Base-by-base conservation (phyloP, 176 grass and related monocot genomes). In the Rhynchospora breviuscula region DNA sequence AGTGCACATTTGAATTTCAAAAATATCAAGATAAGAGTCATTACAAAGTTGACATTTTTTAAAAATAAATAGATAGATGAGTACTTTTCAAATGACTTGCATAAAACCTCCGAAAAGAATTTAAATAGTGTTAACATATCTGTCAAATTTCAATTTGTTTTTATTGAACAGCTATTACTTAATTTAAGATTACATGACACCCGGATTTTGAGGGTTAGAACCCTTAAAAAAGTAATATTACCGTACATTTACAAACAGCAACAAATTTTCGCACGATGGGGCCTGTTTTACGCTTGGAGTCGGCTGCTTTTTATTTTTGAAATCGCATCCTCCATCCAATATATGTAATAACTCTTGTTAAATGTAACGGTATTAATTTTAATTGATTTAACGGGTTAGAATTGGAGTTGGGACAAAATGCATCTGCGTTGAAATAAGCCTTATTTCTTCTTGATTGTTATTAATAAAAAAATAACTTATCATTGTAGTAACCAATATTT, bases 1-100 rank as follows among this genome's bases (percentile, higher is more conserved):
- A 54, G 22, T 76, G 48, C 21, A 2, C 49, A 56, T 77, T 77
- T 54, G 73, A 77, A 15, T 77, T 77, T 56, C 49, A 77, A 77
- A 76, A 46, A 26, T 76, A 53, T 76, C 72, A 74, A 13, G n/a
- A 45, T 48, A 19, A 72, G 1, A 8, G 6, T 1, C 10, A 17
- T 35, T 67, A 35, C 5, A 31, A 67, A 67, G 1, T 76, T 76
- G 47, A 76, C 21, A 53, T 76, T 29, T 51, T 51, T 23, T 21
- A 22, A 9, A 18, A 18, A 29, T 21, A 46, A 71, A 53, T 52
- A 26, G 25, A 25, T 76, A 26, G 22, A 76, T 8, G 22, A 25
- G 71, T 10, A 22, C 21, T 53, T 46, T 49, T 73, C 45, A 13
- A 49, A 73, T 49, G 70, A 72, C 8, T 51, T 26, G 13, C 49